Evolutionary conservation across 371 early-diverging fungal genomes (phyloP).

Genomic region (Cladochytrium tenue): DNA sequence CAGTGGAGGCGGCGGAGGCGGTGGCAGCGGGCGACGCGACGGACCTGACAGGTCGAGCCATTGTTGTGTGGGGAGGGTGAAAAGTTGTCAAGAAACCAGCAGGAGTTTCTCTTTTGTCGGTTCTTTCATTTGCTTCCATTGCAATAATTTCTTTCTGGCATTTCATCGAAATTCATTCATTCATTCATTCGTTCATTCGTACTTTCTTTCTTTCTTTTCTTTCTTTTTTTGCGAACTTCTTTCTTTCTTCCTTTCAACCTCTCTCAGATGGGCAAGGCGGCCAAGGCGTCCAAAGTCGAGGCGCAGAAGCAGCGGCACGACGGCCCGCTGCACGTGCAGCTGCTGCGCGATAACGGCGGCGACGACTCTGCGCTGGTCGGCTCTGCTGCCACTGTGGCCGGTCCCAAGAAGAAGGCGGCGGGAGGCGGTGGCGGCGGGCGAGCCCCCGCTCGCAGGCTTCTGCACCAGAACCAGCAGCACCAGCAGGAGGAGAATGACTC

Average conservation of each 20-base stretch:
- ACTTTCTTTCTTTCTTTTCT: constrained; percentile 13
- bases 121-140: too few relatives aligned
- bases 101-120: too few relatives aligned
- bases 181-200: constrained; percentile 10
- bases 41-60: too few relatives aligned
- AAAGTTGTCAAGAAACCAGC: too few relatives aligned
- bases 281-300: constrained; percentile 4
- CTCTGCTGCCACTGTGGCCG: not conserved
- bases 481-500: not conserved
- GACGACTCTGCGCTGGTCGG: constrained; percentile 11
- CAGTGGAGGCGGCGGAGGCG: not conserved
- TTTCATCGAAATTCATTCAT: not conserved
- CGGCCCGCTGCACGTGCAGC: constrained; percentile 5
- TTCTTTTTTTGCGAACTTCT: constrained; percentile 3
- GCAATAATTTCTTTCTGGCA: not conserved
- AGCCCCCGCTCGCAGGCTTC: not conserved
- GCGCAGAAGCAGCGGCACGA: not conserved
- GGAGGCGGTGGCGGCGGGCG: not conserved
- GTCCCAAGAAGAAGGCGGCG: not conserved
- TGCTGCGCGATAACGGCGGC: constrained; percentile 16
- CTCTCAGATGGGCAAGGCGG: constrained; percentile 17
- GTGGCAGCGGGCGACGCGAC: too few relatives aligned
- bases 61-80: too few relatives aligned
- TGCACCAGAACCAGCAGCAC: not conserved
- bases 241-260: not conserved